Evolutionary conservation across 176 grass and related monocot genomes (phyloP).

Genomic region (Rhynchospora pubera): DNA sequence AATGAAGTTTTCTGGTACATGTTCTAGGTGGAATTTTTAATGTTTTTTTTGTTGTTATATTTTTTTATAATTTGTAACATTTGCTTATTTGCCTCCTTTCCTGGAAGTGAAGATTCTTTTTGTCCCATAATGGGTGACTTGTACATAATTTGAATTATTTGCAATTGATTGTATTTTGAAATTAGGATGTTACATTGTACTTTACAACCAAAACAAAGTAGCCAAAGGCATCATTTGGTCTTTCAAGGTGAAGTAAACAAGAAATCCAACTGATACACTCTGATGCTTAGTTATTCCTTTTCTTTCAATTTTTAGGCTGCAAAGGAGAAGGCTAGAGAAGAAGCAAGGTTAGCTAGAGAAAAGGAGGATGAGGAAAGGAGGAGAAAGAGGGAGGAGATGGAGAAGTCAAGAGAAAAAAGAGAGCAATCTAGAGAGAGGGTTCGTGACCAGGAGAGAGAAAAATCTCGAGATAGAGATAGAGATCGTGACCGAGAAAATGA

Average conservation of each 20-base stretch:
- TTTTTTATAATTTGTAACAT: not conserved
- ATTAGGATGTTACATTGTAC: conserved; percentile 8
- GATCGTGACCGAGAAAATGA: conserved; percentile 52
- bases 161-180: not conserved
- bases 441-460: conserved; percentile 39
- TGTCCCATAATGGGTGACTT: not conserved
- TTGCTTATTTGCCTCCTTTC: not conserved
- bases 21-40: not conserved
- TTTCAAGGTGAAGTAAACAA: conserved; percentile 20
- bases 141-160: not conserved
- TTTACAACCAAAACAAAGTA: not conserved
- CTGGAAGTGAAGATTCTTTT: not conserved
- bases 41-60: not conserved
- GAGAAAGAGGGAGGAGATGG: conserved; percentile 54
- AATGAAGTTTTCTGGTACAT: not conserved
- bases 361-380: conserved; percentile 54
- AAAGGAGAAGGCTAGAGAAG: conserved; percentile 61
- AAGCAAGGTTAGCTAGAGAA: conserved; percentile 59
- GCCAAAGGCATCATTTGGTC: not conserved
- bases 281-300: conserved; percentile 15
- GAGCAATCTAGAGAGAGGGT: conserved; percentile 48
- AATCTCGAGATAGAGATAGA: conserved; percentile 37
- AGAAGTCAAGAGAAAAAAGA: conserved; percentile 30
- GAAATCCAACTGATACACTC: not conserved
- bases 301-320: conserved; percentile 33